Evolutionary conservation across 257 asterid species (phyloP), one percentile per base, ranked within the genome.

Genomic region (Solanum lycopersicoides): DNA sequence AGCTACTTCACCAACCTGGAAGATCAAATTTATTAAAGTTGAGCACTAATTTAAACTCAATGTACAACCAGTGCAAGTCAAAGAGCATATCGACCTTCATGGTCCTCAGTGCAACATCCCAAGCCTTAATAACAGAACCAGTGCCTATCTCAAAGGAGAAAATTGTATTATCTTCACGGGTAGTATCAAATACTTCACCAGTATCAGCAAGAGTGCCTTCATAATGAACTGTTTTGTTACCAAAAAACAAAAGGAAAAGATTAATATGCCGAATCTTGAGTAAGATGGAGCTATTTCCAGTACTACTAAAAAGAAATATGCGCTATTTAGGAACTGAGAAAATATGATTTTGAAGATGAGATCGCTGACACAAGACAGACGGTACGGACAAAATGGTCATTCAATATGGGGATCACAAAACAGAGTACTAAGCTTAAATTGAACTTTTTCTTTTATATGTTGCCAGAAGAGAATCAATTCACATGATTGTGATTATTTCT

Each of bases 1-100:
- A 39, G 98, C 98, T 53, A 95, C 93, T 94, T 97, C 99, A 45
- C 99, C 97, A 88, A 93, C 98, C 99, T 97, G 92, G 89, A 89
- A 47, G 42, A 59, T 59, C 82, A 86, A 86, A 86, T 18, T 50
- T 30, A n/a, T 56, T 71, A 30, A 89, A 56, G 44, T 59, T 77
- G 32, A 66, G 34, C 77, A 34, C 44, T 53, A 59, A 86, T 30
- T 14, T 6, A 80, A 37, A 14, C 68, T 73, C 28, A 23, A 72
- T 11, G 44, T 56, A 30, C 59, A 86, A 60, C 37, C 71, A 73
- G 20, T 1, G 13, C 73, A 68, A 30, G 76, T 75, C 44, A 80
- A 89, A 86, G 66, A 34, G 85, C 63, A 28, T 56, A 5, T 83
- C 30, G 42, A 93, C 98, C 99, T 97, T 97, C 99, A 97, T 97